Base-by-base conservation (phyloP, 257 asterid species). In the Parsonsia alboflavescens region DNA sequence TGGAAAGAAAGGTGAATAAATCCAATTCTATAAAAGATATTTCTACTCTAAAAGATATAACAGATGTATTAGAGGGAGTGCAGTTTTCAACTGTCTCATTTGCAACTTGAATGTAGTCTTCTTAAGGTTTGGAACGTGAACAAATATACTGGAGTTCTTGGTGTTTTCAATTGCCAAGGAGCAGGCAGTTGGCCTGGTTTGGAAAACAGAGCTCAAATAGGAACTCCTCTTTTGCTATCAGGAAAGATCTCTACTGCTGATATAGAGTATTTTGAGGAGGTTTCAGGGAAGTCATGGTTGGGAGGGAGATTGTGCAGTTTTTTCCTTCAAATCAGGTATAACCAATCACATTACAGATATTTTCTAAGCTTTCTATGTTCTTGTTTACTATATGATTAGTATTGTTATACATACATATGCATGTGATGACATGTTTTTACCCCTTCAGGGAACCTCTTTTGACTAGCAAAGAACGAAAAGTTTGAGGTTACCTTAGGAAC, bases 141-240 rank as follows among this genome's bases (percentile, higher is more conserved):
- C 80, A 83, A 86, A 72, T 73, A 71, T 64, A 84, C 83, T 41
- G 90, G 90, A 70, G 83, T 88, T 11, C 73, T 86, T 54, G 93
- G 85, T 30, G 85, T 84, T 52, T 88, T 82, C 82, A 88, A 86
- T 68, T 88, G 90, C 79, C 93, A 86, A 84, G 89, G 93, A 75
- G 88, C 89, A 19, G 90, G 86, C 63, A 74, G 79, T 46, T 88
- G 89, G 90, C 88, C 85, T 6, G 85, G 90, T 62, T 24, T 88
- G 71, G 83, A 82, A 36, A 70, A 26, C 66, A 46, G 70, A 2
- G 33, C n/a, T 54, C 79, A 76, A 71, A 41, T 7, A 53, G 72
- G 67, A 26, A 70, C 24, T 28, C 46, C 75, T 48, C 82, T n/a
- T n/a, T n/a, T 82, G 72, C 72, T 87, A 42, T 75, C 83, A 0